Percentiles rank a stretch among this genome's conserved stretches.
phyloP scores from a whole-genome alignment of 805 yeast species.

The Candida patagonica region DNA sequence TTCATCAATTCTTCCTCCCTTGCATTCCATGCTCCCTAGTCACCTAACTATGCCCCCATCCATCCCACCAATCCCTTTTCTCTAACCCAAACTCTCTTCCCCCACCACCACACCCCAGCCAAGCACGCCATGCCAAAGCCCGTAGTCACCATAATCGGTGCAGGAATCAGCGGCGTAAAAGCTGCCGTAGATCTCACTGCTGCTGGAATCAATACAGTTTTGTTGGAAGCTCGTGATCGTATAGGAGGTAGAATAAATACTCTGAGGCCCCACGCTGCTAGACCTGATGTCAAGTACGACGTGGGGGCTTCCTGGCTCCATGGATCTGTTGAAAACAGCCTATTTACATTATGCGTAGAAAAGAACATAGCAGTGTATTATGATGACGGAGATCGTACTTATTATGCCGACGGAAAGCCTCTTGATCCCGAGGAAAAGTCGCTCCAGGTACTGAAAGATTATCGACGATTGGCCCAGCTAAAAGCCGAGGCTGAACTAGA shows the following conservation, averaged over 20 bases:
- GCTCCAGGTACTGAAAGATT: conserved; percentile 41
- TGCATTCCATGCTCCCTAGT: too few species aligned
- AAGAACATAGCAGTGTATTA: conserved; percentile 29
- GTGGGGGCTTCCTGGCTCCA: conserved; percentile 88
- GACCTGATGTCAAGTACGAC: conserved; percentile 51
- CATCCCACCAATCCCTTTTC: too few species aligned
- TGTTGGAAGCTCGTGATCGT: conserved; percentile 60
- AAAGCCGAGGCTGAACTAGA: conserved; percentile 31
- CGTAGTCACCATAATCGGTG: conserved; percentile 51
- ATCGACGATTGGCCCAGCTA: conserved; percentile 49
- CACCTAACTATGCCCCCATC: too few species aligned
- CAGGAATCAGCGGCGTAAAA: conserved; percentile 69
- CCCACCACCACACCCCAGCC: too few species aligned
- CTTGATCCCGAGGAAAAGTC: conserved; percentile 12
- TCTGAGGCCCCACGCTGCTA: conserved; percentile 15
- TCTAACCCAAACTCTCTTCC: too few species aligned
- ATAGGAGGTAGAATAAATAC: conserved; percentile 59
- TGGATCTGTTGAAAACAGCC: conserved; percentile 59
- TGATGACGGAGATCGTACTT: conserved; percentile 35
- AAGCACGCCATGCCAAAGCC: conserved; percentile 3
- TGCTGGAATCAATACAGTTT: conserved; percentile 39
- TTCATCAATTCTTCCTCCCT: too few species aligned
- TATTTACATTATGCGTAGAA: conserved; percentile 43
- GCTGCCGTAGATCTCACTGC: conserved; percentile 49
- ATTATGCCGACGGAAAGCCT: conserved; percentile 22